phyloP scores from a whole-genome alignment of 805 yeast genomes.

The Metschnikowia lachancei region DNA sequence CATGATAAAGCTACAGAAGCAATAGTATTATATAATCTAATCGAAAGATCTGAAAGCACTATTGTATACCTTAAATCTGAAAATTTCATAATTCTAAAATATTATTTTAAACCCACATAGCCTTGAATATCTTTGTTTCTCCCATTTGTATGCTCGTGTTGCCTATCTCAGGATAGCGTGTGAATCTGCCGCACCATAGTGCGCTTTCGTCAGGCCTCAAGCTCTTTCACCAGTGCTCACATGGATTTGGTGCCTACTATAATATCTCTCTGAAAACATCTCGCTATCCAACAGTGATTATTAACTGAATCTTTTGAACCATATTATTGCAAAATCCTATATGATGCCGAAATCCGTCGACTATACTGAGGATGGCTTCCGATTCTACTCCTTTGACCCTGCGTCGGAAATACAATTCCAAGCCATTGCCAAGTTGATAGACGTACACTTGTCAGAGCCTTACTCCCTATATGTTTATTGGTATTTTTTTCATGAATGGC shows the following conservation, averaged over 20 bases:
- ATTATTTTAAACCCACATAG: no score
- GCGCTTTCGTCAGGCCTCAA: background rate
- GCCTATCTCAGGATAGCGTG: background rate
- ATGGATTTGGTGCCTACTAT: background rate
- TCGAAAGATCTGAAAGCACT: no score
- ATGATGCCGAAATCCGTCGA: slow-evolving; percentile 2
- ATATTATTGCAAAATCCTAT: background rate
- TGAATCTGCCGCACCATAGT: background rate
- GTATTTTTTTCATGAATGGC: slow-evolving; percentile 89
- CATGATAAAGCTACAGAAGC: no score
- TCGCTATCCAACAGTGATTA: background rate
- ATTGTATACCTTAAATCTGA: no score
- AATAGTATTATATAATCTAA: no score
- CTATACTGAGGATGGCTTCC: slow-evolving; percentile 14
- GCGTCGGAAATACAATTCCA: slow-evolving; percentile 39
- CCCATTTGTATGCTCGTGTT: no score
- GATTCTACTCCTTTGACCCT: slow-evolving; percentile 18
- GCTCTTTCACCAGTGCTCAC: background rate
- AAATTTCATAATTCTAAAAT: no score
- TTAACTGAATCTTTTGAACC: no score
- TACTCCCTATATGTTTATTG: slow-evolving; percentile 91
- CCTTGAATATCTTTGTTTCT: no score
- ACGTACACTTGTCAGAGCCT: slow-evolving; percentile 83
- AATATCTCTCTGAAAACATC: background rate
- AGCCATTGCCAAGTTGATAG: slow-evolving; percentile 55